A percentile compares a stretch with the other conserved stretches of the same genome.
Evolutionary conservation across 768 basidiomycete species (phyloP).

Genomic region (Leccinum disarticulatum): DNA sequence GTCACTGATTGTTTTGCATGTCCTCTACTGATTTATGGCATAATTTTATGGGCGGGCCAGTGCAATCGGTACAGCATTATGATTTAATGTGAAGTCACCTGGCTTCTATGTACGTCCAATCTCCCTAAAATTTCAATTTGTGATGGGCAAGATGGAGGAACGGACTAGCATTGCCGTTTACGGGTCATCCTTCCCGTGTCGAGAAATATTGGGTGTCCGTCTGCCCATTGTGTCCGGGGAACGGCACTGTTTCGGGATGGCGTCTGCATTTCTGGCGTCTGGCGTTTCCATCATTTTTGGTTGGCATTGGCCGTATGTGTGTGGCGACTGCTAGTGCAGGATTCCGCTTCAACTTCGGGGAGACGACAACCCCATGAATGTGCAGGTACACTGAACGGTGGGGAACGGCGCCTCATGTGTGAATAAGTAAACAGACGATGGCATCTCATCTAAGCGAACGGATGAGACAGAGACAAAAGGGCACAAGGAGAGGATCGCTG

Average conservation of each 20-base stretch:
- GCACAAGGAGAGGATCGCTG: neutral
- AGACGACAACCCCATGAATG: neutral
- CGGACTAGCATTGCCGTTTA: neutral
- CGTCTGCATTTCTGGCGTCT: neutral
- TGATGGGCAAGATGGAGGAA: neutral
- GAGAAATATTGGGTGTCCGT: neutral
- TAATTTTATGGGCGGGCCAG: neutral
- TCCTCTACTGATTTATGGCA: neutral
- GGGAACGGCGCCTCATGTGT: neutral
- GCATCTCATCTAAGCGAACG: neutral
- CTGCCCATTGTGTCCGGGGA: neutral
- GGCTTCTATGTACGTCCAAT: neutral
- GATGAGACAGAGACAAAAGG: neutral
- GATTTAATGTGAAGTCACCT: neutral
- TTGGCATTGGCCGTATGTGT: neutral
- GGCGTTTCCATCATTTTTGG: neutral
- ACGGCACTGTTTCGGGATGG: neutral
- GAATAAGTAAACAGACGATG: neutral
- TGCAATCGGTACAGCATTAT: neutral
- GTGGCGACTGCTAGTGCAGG: neutral
- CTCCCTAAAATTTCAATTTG: neutral
- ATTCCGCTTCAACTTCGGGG: neutral
- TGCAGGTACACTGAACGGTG: neutral
- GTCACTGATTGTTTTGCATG: neutral
- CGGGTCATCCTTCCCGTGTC: neutral